Base-by-base conservation (phyloP, 805 yeast species). In the Lipomyces mesembrius region DNA sequence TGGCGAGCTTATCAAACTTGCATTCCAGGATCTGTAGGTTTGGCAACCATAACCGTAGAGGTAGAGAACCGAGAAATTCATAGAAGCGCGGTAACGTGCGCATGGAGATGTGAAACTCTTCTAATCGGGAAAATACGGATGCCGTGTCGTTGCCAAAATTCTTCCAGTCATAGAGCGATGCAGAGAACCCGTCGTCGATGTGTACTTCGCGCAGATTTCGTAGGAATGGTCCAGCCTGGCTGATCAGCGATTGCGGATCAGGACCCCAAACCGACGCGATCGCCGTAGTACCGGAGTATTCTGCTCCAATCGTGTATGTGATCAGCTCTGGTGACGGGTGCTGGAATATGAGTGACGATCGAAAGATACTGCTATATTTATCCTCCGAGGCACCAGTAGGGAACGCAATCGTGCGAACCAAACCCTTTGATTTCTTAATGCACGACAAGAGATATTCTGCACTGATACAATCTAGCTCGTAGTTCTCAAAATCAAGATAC, bases 371-470 rank as follows among this genome's bases (percentile, higher is more conserved):
- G 25, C 59, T 32, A 46, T 63, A 66, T 51, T 59, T 61, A 51
- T 63, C 64, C 39, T 17, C 55, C 27, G 57, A 59, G 1, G 43
- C 60, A 25, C n/a, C 9, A 22, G 29, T 25, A 5, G 66, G 63
- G 7, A 61, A 37, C 25, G 57, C 17, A 20, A 60, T 37, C 43
- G 37, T 34, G n/a, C 46, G 59, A 14, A 59, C 66, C 25, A 20
- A 29, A 5, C 66, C 66, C 17, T 54, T 59, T 8, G 69, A 58
- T 8, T 60, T 59, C 54, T 51, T 51, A 14, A 65, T 43, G 52
- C 69, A 65, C 27, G 63, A 61, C 17, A 62, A 63, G n/a, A 67
- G 56, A 58, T 57, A 67, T 22, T 67, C 70, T 4, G 61, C 66
- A n/a, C 68, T 64, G 35, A 67, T 51, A 6, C 61, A 54, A 9